Conservation (phyloP, 2,329 filamentous ascomycete species). For the Thermomyces lanuginosus region DNA sequence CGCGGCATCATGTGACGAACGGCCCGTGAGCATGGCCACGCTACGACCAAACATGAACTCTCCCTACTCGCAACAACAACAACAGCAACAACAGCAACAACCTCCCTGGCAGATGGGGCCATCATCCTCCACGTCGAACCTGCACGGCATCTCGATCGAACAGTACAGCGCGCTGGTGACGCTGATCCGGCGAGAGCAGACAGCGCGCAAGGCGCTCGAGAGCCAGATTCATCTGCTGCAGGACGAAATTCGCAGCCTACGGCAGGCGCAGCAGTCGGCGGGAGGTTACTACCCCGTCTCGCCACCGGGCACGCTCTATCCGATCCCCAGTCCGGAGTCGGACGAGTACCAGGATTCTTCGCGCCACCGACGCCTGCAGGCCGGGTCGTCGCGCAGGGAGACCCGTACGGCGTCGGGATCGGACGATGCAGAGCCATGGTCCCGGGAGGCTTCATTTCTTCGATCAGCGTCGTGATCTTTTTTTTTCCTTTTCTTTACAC, state of each 20-base stretch:
- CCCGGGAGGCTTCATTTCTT: too few species aligned
- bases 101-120: conserved; percentile 11
- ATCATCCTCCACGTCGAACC: conserved; percentile 19
- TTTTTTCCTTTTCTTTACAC: too few species aligned
- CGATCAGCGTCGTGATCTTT: too few species aligned
- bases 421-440: too few species aligned
- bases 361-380: conserved; percentile 10
- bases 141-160: conserved; percentile 26
- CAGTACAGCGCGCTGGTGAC: conserved; percentile 32
- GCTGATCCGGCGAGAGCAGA: conserved; percentile 31
- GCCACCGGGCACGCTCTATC: conserved; percentile 18
- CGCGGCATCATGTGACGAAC: conserved; percentile 4
- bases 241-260: conserved; percentile 23
- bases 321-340: conserved; percentile 16
- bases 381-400: conserved; percentile 5
- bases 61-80: too few species aligned
- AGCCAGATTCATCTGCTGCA: conserved; percentile 27
- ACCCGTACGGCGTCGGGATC: too few species aligned
- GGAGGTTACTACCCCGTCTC: conserved; percentile 17
- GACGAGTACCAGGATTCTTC: conserved; percentile 17
- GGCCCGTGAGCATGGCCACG: conserved; percentile 16
- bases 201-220: conserved; percentile 30
- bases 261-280: conserved; percentile 14
- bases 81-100: too few species aligned
- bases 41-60: conserved; percentile 9